Base-by-base conservation (phyloP, 176 grass and related monocot genomes). In the Triticum dicoccoides region DNA sequence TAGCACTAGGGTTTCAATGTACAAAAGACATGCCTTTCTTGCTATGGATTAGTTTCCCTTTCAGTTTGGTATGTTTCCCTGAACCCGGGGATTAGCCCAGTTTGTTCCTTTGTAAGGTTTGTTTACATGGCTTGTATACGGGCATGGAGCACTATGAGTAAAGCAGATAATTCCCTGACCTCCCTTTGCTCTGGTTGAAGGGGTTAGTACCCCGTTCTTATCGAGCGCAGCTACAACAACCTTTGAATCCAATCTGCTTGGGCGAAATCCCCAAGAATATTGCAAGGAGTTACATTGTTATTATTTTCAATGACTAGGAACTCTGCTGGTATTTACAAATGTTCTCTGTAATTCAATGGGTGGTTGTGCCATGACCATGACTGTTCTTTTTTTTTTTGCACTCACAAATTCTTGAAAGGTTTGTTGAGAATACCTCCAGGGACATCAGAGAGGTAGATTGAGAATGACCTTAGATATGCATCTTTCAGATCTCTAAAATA, bases 371-470 rank as follows among this genome's bases (percentile, higher is more conserved):
- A 58, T 85, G 54, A 45, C 27, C 27, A 75, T 68, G 25, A 34
- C 80, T 24, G 14, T 52, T 51, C 13, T 56, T 58, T 18, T 15
- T 85, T 39, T 61, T 84, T 70, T 38, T 11, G 42, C 51, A 4
- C 77, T 47, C n/a, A 34, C 47, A 89, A 83, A 76, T 81, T 85
- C 21, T 81, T 41, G 61, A 27, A 35, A 49, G 10, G 9, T 76
- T 85, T 81, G n/a, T 76, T 15, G 14, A 42, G 34, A 78, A 69
- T 81, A 45, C 47, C 13, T 44, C 77, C 14, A 11, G 25, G 45
- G 59, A 58, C 20, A 59, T 3, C 5, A 64, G 49, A 6, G 49
- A 6, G 49, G 5, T 52, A 52, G 49, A 13, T 47, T 47, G 44
- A 47, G 44, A 47, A 47, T 47, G 44, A 47, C 11, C 44, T 47